Percentiles rank a stretch among this genome's conserved stretches.
Evolutionary conservation across 306 rosid genomes (phyloP).

Genomic region (Vicia sativa): DNA sequence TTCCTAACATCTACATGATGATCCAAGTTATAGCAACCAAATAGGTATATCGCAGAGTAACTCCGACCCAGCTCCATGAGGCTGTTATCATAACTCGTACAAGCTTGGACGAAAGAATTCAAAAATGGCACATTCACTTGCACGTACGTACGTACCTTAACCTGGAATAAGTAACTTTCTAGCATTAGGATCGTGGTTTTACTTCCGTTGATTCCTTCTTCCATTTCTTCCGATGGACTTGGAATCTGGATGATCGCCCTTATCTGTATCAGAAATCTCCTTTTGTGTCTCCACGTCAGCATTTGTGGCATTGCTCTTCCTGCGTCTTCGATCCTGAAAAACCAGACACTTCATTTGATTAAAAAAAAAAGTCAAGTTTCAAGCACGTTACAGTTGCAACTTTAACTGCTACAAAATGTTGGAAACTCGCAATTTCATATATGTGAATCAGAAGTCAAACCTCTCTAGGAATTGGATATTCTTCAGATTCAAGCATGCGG

Average conservation of each 20-base stretch:
- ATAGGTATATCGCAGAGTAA: constrained; percentile 42
- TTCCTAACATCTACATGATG: constrained; percentile 54
- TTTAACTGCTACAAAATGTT: constrained; percentile 11
- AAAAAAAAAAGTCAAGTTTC: constrained; percentile 26
- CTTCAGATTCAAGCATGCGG: constrained; percentile 95
- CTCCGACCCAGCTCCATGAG: constrained; percentile 36
- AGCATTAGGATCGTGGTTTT: constrained; percentile 36
- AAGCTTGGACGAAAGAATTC: constrained; percentile 46
- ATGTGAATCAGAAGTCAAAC: constrained; percentile 49
- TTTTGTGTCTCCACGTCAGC: constrained; percentile 42
- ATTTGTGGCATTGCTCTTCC: constrained; percentile 56
- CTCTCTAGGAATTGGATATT: constrained; percentile 88
- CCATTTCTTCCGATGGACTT: constrained; percentile 49
- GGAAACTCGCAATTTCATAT: constrained; percentile 16
- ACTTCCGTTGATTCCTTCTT: constrained; percentile 52
- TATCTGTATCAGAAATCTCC: constrained; percentile 58
- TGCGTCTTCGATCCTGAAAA: constrained; percentile 71
- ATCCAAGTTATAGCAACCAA: constrained; percentile 43
- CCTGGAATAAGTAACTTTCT: constrained; percentile 25
- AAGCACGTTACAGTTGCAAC: constrained; percentile 13
- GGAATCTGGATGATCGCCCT: constrained; percentile 52
- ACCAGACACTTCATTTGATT: constrained; percentile 19
- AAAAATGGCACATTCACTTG: constrained; percentile 41
- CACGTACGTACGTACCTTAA: constrained; percentile 34
- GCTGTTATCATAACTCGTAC: constrained; percentile 43